Conservation (phyloP, 176 grass and related monocot genomes). For the Carex littledalei region DNA sequence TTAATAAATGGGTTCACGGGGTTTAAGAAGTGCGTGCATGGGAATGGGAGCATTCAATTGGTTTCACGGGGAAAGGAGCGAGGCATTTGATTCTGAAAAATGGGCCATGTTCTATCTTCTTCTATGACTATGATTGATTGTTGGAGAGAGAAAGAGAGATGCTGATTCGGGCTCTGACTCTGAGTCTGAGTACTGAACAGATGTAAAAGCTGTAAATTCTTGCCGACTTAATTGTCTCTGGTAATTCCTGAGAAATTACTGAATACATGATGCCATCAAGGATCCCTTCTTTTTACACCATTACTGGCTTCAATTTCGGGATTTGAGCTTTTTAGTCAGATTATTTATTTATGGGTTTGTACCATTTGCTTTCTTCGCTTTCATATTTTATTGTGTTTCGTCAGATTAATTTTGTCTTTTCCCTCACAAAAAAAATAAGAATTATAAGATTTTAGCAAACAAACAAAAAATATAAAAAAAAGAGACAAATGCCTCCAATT, state of each 20-base stretch:
- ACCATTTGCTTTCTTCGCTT: background rate
- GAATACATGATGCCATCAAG: background rate
- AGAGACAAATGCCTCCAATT: no score
- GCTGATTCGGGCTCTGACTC: background rate
- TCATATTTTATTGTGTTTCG: background rate
- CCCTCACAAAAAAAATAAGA: background rate
- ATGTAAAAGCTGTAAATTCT: background rate
- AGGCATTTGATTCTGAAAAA: conserved; percentile 14
- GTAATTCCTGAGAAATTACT: conserved; percentile 27
- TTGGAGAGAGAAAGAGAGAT: conserved; percentile 2
- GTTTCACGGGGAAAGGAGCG: conserved; percentile 71
- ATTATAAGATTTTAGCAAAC: background rate
- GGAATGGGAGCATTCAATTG: conserved; percentile 54
- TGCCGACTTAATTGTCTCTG: background rate
- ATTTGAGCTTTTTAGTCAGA: conserved; percentile 17
- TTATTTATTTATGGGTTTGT: background rate
- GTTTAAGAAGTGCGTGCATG: conserved; percentile 26
- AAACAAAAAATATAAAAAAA: background rate
- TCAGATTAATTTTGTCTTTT: background rate
- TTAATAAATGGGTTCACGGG: conserved; percentile 68
- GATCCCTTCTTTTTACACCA: conserved; percentile 1
- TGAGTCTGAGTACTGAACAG: background rate
- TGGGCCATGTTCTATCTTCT: background rate
- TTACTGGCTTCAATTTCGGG: conserved; percentile 9
- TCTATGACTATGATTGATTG: conserved; percentile 9